Evolutionary conservation across 139 green algal genomes (phyloP).

Genomic region (Monoraphidium neglectum): DNA sequence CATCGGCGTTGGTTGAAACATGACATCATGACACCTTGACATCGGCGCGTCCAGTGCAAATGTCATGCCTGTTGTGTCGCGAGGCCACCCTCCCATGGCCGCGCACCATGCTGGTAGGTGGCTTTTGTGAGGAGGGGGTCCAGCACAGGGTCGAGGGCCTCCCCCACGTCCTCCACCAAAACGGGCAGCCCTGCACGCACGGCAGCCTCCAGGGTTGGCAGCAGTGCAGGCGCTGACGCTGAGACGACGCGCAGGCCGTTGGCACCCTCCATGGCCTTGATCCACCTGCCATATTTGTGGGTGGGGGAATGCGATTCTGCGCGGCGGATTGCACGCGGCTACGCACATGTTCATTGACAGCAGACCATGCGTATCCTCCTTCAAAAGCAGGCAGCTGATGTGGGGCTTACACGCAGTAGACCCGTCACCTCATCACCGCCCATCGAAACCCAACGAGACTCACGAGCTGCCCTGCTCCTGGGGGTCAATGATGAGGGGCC

Average conservation of each 20-base stretch:
- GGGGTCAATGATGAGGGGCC: constrained; percentile 84
- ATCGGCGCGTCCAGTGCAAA: no score
- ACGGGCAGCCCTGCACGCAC: constrained; percentile 68
- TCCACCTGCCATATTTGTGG: constrained; percentile 50
- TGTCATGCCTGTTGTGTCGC: no score
- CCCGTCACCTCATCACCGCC: no score
- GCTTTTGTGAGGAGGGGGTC: constrained; percentile 74
- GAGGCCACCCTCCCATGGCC: no score
- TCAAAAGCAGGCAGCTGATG: no score
- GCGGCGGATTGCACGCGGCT: no score
- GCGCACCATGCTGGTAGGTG: constrained; percentile 61
- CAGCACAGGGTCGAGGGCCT: constrained; percentile 71
- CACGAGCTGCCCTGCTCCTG: constrained; percentile 72
- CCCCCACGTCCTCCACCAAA: constrained; percentile 76
- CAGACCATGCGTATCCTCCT: no score
- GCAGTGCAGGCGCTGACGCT: constrained; percentile 55
- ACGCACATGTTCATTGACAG: no score
- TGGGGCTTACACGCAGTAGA: no score
- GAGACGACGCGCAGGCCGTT: constrained; percentile 62
- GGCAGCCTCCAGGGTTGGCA: constrained; percentile 57
- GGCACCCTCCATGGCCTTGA: constrained; percentile 72
- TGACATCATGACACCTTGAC: background rate
- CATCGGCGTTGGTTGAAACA: no score
- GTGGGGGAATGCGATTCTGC: background rate
- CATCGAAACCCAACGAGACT: no score